Evolutionary conservation across 2,329 filamentous ascomycete species (phyloP), one percentile per base, ranked within the genome.

Genomic region (Stromatinia cepivora): DNA sequence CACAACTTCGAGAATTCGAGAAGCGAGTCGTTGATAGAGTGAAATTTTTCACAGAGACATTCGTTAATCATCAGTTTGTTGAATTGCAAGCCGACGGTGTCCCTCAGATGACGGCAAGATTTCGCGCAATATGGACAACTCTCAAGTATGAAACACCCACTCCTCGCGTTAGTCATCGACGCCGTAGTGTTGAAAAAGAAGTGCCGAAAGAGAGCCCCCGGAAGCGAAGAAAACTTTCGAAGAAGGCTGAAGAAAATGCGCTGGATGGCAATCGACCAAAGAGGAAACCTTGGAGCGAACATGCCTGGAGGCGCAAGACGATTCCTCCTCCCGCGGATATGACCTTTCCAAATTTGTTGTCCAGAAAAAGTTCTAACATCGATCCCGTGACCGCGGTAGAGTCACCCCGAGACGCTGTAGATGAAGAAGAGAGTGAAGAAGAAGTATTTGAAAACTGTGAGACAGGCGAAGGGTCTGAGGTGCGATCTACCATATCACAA

Each of bases 21-120:
- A 50, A 25, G 15, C 59, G 67, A 57, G 45, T 69, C n/a, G 45
- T 66, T 17, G 59, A 66, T n/a, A 69, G 52, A 64, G 42, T 69
- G 25, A 69, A 65, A 17, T 39, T 48, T 31, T 66, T 56, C 39
- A 69, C 67, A 52, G 54, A 66, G 28, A 42, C 28, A 65, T 69
- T 69, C 31, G 22, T 69, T 36, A 64, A 66, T 42, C 34, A 59
- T 34, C 58, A 69, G 22, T 69, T 69, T 4, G 25, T 69, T 22
- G 67, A 69, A 39, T 7, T 69, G 13, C 59, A 66, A 25, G 28
- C 48, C n/a, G 52, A 69, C 45, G 67, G 61, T 20, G n/a, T 52
- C 20, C 59, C 52, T 25, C 59, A 42, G n/a, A 69, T 69, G 61
- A 69, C 61, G 3, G 61, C 22, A 36, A 36, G 67, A 42, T 69